Evolutionary conservation across 192 early-diverging fungal species (phyloP).

Genomic region (Gryganskiella cystojenkinii): DNA sequence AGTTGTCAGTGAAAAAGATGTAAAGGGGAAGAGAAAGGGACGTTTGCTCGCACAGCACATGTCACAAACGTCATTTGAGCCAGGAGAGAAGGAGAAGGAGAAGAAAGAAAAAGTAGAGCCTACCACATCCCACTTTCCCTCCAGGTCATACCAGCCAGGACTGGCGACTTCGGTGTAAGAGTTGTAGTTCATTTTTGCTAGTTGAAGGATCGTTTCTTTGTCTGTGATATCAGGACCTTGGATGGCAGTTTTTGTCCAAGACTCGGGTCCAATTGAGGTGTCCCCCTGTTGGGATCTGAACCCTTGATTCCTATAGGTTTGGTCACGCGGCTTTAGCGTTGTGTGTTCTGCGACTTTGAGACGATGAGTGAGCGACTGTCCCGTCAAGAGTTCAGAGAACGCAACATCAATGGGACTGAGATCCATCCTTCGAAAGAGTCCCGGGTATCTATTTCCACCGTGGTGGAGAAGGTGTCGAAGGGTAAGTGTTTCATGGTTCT

Average conservation of each 20-base stretch:
- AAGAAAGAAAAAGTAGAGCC: not conserved
- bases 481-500: slow-evolving; percentile 16
- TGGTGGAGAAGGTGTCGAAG: slow-evolving; percentile 55
- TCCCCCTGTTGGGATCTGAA: slow-evolving; percentile 29
- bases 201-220: slow-evolving; percentile 72
- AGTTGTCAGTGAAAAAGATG: not conserved
- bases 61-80: too few species aligned
- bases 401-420: not conserved
- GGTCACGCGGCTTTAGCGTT: slow-evolving; percentile 21
- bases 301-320: slow-evolving; percentile 33
- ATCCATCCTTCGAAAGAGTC: slow-evolving; percentile 47
- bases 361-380: slow-evolving; percentile 20
- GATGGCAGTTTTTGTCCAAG: slow-evolving; percentile 25
- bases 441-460: slow-evolving; percentile 37
- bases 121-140: slow-evolving; percentile 70
- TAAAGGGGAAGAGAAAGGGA: not conserved
- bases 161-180: slow-evolving; percentile 77
- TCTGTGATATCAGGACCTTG: slow-evolving; percentile 78
- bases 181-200: slow-evolving; percentile 88
- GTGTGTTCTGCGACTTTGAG: slow-evolving; percentile 24
- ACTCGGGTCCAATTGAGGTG: slow-evolving; percentile 25
- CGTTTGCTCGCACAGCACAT: too few species aligned
- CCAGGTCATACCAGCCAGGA: slow-evolving; percentile 76
- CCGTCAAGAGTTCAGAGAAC: slow-evolving; percentile 21
- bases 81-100: not conserved